A percentile compares a stretch with the other conserved stretches of the same genome.
Conservation (phyloP, 2,329 filamentous ascomycete genomes). For the Pseudogymnoascus sp. region DNA sequence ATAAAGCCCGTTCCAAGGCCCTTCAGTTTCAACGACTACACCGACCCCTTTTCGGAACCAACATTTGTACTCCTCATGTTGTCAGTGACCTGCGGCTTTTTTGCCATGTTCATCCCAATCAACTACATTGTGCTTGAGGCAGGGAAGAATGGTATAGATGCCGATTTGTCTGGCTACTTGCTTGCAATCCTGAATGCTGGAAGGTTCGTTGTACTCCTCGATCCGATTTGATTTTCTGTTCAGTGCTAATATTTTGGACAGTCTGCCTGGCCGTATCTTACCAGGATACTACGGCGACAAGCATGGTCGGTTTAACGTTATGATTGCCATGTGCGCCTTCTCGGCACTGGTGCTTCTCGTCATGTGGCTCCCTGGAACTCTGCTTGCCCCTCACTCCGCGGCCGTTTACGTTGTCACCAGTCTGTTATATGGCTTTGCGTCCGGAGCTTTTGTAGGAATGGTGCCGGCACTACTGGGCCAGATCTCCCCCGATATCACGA, state of each 20-base stretch:
- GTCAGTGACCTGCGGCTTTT: constrained; percentile 35
- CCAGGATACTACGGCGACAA: constrained; percentile 43
- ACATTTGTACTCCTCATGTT: constrained; percentile 29
- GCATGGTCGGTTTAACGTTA: constrained; percentile 43
- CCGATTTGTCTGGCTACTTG: constrained; percentile 39
- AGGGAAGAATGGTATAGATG: constrained; percentile 36
- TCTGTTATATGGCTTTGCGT: constrained; percentile 54
- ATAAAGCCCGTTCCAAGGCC: constrained; percentile 1
- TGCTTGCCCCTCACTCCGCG: constrained; percentile 33
- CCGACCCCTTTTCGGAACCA: constrained; percentile 24
- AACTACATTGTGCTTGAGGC: constrained; percentile 37
- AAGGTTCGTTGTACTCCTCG: background rate
- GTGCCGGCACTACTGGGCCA: constrained; percentile 57
- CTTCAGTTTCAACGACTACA: constrained; percentile 26
- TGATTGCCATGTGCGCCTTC: constrained; percentile 11
- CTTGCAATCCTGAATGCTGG: constrained; percentile 42
- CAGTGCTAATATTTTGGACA: constrained; percentile 14
- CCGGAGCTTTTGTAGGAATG: constrained; percentile 36
- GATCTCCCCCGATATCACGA: constrained; percentile 51
- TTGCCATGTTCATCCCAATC: constrained; percentile 29
- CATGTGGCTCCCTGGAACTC: constrained; percentile 53
- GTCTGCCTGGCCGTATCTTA: constrained; percentile 45
- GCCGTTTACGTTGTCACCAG: constrained; percentile 48
- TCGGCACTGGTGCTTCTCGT: constrained; percentile 40
- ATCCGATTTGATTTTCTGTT: background rate